These are phyloP conservation scores for Berkeleyomyces basicola DNA, from an alignment of 2,329 filamentous ascomycete genomes.

Conservation along the genomic window DNA sequence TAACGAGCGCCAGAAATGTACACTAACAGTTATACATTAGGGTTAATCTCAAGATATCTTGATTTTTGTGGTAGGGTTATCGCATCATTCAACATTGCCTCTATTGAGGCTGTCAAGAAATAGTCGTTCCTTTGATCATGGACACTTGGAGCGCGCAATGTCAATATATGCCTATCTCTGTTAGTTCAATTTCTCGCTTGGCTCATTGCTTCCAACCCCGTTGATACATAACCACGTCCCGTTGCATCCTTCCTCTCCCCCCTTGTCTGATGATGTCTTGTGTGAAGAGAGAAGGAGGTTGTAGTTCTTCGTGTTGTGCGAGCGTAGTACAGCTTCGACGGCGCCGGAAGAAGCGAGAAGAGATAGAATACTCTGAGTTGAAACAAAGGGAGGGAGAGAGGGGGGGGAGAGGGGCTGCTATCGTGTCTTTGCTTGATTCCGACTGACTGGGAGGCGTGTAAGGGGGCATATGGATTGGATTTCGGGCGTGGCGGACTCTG, in stretches of 20 bases:
- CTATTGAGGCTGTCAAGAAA: too few relatives aligned
- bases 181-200: too few relatives aligned
- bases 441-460: neutral
- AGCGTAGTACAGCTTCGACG: conserved; percentile 6
- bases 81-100: too few relatives aligned
- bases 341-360: conserved; percentile 9
- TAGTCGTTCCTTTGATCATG: too few relatives aligned
- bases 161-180: neutral
- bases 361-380: neutral
- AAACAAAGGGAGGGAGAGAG: too few relatives aligned
- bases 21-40: neutral
- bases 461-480: too few relatives aligned
- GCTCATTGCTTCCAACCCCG: neutral
- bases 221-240: neutral
- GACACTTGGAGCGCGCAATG: neutral
- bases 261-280: neutral
- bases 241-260: neutral
- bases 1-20: too few relatives aligned
- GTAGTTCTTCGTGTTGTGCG: neutral
- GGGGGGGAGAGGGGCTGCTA: neutral
- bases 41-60: neutral
- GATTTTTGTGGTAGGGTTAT: neutral
- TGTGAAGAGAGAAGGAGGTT: neutral
- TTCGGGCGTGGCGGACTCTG: too few relatives aligned
- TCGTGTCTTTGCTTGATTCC: neutral